phyloP scores from a whole-genome alignment of 441 rosid species.

The Cnidoscolus chayamansa region DNA sequence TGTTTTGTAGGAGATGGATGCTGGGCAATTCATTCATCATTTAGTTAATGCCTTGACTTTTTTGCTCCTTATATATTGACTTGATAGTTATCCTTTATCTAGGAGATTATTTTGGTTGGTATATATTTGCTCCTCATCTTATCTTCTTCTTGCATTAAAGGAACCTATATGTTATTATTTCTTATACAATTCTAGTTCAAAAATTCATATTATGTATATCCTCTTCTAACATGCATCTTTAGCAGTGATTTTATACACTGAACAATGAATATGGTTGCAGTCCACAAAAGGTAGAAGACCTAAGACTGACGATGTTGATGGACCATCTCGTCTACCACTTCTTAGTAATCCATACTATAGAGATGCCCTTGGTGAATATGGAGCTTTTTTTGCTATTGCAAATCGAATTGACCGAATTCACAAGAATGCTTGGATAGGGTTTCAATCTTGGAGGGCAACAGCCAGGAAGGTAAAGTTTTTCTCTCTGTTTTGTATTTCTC shows the following conservation, averaged over 20 bases:
- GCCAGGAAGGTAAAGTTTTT: constrained; percentile 65
- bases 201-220: background rate
- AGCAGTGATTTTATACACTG: constrained; percentile 14
- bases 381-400: constrained; percentile 90
- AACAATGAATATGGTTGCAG: constrained; percentile 38
- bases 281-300: constrained; percentile 83
- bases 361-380: constrained; percentile 83
- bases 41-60: background rate
- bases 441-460: constrained; percentile 95
- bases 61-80: no score
- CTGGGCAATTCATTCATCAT: background rate
- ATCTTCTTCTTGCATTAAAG: background rate
- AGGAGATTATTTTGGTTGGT: background rate
- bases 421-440: constrained; percentile 96
- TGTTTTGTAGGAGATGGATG: background rate
- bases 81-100: background rate
- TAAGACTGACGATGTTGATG: constrained; percentile 82
- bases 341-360: constrained; percentile 78
- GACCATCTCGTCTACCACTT: constrained; percentile 76
- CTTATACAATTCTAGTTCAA: constrained; percentile 8
- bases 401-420: constrained; percentile 77
- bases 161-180: background rate
- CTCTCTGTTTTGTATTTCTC: background rate
- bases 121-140: background rate
- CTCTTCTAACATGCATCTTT: constrained; percentile 15